Conservation (phyloP, 192 early-diverging fungal genomes). For the Irineochytrium annulatum region DNA sequence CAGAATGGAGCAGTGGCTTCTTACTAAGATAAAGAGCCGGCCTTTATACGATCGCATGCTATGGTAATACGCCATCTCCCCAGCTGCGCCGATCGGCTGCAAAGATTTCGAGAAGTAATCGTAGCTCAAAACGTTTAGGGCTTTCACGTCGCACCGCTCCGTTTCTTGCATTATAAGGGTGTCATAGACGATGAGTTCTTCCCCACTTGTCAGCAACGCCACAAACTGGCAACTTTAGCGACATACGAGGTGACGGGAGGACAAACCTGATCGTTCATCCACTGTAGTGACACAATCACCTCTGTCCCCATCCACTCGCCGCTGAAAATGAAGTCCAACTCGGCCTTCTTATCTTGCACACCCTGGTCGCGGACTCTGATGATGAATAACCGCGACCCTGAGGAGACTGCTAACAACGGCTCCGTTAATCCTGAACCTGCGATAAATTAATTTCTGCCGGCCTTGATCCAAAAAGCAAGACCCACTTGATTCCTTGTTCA, state of each 20-base stretch:
- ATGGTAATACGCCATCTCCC: constrained; percentile 28
- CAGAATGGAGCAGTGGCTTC: not conserved
- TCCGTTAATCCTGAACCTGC: not conserved
- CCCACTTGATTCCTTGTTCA: not conserved
- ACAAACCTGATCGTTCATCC: constrained; percentile 34
- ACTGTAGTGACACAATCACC: constrained; percentile 33
- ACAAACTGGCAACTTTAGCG: constrained; percentile 9
- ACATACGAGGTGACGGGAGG: not conserved
- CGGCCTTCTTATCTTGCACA: not conserved
- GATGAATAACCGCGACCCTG: not conserved
- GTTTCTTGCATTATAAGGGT: constrained; percentile 15
- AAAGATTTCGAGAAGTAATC: constrained; percentile 22
- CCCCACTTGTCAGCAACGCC: constrained; percentile 6
- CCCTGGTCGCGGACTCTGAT: not conserved
- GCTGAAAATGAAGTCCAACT: not conserved
- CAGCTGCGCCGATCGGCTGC: constrained; percentile 6
- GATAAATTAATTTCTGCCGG: no score
- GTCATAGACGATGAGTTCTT: constrained; percentile 29
- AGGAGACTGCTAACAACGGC: not conserved
- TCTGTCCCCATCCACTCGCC: constrained; percentile 19
- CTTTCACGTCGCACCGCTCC: constrained; percentile 17
- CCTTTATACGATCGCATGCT: constrained; percentile 36
- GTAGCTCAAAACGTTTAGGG: constrained; percentile 9
- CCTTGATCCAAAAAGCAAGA: no score
- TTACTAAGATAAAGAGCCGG: constrained; percentile 38